Evolutionary conservation across 805 yeast species (phyloP).

Genomic region (Metschnikowia cerradonensis): DNA sequence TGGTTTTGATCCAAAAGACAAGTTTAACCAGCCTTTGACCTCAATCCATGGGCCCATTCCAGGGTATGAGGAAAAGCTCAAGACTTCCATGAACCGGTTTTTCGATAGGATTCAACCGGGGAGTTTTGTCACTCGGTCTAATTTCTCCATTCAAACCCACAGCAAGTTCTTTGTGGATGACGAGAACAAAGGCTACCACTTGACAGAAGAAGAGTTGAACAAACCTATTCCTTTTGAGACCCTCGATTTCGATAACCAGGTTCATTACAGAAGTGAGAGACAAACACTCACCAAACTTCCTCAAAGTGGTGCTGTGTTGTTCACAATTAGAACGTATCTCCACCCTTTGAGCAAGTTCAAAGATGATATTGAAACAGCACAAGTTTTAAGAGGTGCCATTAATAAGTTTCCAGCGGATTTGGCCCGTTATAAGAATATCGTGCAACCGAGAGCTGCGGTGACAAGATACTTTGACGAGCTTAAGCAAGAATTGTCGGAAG

Average conservation of each 20-base stretch:
- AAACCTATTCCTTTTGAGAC: constrained; percentile 22
- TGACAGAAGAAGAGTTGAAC: constrained; percentile 23
- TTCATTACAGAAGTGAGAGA: constrained; percentile 57
- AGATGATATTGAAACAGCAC: constrained; percentile 42
- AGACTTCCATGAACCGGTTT: constrained; percentile 39
- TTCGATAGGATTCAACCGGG: constrained; percentile 34
- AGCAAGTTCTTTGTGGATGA: constrained; percentile 34
- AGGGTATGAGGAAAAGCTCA: constrained; percentile 36
- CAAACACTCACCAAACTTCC: constrained; percentile 56
- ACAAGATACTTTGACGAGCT: constrained; percentile 20
- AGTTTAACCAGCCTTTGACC: constrained; percentile 36
- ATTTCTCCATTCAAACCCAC: constrained; percentile 38
- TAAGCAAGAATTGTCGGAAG: not conserved
- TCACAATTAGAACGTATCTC: constrained; percentile 54
- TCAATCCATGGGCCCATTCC: constrained; percentile 41
- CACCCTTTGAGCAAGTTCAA: constrained; percentile 49
- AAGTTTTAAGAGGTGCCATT: constrained; percentile 59
- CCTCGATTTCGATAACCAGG: constrained; percentile 41
- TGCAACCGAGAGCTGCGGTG: constrained; percentile 70
- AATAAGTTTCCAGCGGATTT: constrained; percentile 57
- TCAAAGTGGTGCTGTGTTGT: constrained; percentile 40
- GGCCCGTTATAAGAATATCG: constrained; percentile 57
- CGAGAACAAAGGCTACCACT: constrained; percentile 37
- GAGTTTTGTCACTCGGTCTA: constrained; percentile 37
- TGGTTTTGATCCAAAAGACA: constrained; percentile 38